Evolutionary conservation across 495 filamentous ascomycete genomes (phyloP), one percentile per base, ranked within the genome.

Genomic region (Daldinia concentrica): DNA sequence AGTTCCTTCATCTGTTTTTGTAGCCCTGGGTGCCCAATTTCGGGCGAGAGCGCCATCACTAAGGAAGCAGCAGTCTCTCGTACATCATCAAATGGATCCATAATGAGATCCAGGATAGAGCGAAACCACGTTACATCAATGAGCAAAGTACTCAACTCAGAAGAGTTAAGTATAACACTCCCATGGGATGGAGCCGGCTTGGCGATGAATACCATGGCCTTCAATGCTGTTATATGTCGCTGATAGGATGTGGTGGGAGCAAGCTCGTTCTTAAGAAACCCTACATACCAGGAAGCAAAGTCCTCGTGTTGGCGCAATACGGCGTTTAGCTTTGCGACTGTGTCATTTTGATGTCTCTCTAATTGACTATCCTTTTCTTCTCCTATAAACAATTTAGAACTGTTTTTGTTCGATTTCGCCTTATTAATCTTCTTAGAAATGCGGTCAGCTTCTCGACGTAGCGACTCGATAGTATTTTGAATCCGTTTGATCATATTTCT

Each of bases 61-160:
- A 93, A 79, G 6, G 81, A 80, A 0, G 88, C 78, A 6, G 95
- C 87, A 1, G 82, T 81, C 41, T 86, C 87, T 66, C 95, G 86
- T 11, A 98, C 91, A 81, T 99, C 95, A 66, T 99, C 95, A 73
- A 95, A 99, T 0, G 95, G 92, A 74, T 98, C 91, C 51, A 95
- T 80, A 1, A 97, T 72, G 9, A 95, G 86, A 76, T 98, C 93
- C 4, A 93, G 73, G 7, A 97, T 80, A 19, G 90, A 78, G n/a
- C 84, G 83, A 34, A 91, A 85, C 54, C 93, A 84, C 2, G 83
- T 82, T n/a, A 86, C 51, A 24, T 84, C 78, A 37, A 78, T 36
- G 6, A 77, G 63, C 34, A 76, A 56, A 66, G 30, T 67, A 15
- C 62, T 64, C 27, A 67, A 45, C 37, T 67, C 68, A 30, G 34